Conservation (phyloP, 2,329 filamentous ascomycete species). For the Cladophialophora yegresii region DNA sequence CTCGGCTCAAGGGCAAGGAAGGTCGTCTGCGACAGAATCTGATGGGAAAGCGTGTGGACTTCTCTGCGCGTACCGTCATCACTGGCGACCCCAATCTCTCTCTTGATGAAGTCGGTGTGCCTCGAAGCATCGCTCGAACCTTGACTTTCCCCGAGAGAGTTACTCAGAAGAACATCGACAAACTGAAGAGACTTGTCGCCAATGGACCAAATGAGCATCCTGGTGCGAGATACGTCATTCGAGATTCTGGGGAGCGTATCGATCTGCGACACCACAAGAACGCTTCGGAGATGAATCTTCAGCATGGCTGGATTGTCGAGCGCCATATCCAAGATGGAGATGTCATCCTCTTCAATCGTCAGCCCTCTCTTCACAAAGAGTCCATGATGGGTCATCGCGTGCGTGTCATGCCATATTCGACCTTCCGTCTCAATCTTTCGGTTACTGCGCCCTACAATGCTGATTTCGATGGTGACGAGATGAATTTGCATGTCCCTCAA, state of each 20-base stretch:
- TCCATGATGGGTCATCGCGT: slow-evolving; percentile 99
- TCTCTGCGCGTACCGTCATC: slow-evolving; percentile 98
- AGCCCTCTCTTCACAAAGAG: slow-evolving; percentile 98
- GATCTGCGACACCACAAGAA: slow-evolving; percentile 92
- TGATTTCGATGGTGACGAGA: slow-evolving; percentile 99
- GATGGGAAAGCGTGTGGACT: slow-evolving; percentile 99
- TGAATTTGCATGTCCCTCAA: slow-evolving; percentile 99
- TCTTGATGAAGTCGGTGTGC: slow-evolving; percentile 95
- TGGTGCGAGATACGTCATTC: slow-evolving; percentile 93
- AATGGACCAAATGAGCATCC: slow-evolving; percentile 95
- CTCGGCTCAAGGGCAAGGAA: slow-evolving; percentile 98
- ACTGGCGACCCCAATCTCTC: slow-evolving; percentile 97
- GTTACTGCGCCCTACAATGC: slow-evolving; percentile 99
- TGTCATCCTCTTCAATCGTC: slow-evolving; percentile 99
- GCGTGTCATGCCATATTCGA: slow-evolving; percentile 97
- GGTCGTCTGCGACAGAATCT: slow-evolving; percentile 95
- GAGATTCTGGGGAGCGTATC: slow-evolving; percentile 89
- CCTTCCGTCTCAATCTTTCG: slow-evolving; percentile 94
- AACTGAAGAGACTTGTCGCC: slow-evolving; percentile 82
- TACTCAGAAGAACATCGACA: slow-evolving; percentile 95
- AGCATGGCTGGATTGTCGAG: slow-evolving; percentile 99
- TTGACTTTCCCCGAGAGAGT: slow-evolving; percentile 97
- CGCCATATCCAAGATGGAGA: slow-evolving; percentile 94
- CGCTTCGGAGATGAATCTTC: slow-evolving; percentile 78
- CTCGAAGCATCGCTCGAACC: slow-evolving; percentile 85